A percentile compares a stretch with the other conserved stretches of the same genome.
Evolutionary conservation across 805 yeast species (phyloP).

Genomic region (Candida quercuum): DNA sequence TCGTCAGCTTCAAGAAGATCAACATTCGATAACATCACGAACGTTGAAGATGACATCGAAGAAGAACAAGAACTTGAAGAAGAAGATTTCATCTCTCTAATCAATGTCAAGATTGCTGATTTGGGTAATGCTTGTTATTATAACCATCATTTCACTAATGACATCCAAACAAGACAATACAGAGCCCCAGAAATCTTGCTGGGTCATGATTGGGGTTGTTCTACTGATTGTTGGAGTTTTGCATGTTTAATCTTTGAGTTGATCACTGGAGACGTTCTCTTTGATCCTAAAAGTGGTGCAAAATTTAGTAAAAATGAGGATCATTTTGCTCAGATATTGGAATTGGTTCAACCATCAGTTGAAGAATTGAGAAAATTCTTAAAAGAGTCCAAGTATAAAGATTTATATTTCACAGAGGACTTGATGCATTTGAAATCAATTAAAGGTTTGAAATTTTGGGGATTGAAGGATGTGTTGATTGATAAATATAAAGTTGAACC

Average conservation of each 20-base stretch:
- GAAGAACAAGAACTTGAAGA: background rate
- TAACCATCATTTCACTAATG: slow-evolving; percentile 55
- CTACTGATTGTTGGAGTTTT: slow-evolving; percentile 56
- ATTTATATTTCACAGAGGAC: slow-evolving; percentile 42
- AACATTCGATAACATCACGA: slow-evolving; percentile 1
- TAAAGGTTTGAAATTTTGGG: slow-evolving; percentile 72
- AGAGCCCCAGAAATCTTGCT: slow-evolving; percentile 60
- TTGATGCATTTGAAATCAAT: slow-evolving; percentile 51
- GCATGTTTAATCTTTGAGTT: slow-evolving; percentile 57
- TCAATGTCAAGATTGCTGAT: slow-evolving; percentile 53
- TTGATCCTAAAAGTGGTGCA: slow-evolving; percentile 52
- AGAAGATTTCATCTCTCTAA: slow-evolving; percentile 2
- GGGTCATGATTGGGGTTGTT: slow-evolving; percentile 57
- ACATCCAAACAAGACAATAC: slow-evolving; percentile 61
- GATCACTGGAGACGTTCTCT: slow-evolving; percentile 55
- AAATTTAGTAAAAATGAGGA: slow-evolving; percentile 50
- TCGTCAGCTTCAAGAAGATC: slow-evolving; percentile 7
- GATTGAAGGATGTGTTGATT: slow-evolving; percentile 57
- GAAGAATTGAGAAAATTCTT: slow-evolving; percentile 33
- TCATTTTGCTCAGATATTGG: slow-evolving; percentile 58
- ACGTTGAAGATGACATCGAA: background rate
- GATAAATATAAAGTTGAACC: slow-evolving; percentile 69
- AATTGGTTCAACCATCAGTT: slow-evolving; percentile 34
- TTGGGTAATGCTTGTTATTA: slow-evolving; percentile 31
- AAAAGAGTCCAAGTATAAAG: slow-evolving; percentile 33